A percentile compares a stretch with the other conserved stretches of the same genome.
Conservation (phyloP, 2,329 filamentous ascomycete genomes). For the Teratosphaeria gauchensis region DNA sequence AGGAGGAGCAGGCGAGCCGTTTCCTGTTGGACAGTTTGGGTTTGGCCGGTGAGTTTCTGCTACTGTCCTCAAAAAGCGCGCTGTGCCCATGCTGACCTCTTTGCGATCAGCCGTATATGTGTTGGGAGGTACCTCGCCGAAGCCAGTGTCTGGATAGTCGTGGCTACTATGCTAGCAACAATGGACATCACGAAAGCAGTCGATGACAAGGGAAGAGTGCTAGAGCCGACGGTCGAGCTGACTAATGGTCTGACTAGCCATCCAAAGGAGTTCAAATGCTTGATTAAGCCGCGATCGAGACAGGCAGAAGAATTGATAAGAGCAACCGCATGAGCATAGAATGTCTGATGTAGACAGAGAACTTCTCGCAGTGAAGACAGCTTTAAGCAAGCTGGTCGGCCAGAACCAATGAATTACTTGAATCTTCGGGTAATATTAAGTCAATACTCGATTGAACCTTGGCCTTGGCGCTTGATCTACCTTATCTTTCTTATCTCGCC, state of each 20-base stretch:
- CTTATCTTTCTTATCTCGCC: not conserved
- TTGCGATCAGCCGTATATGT: not conserved
- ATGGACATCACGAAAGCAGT: slow-evolving; percentile 27
- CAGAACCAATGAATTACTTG: not conserved
- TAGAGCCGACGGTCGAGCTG: slow-evolving; percentile 22
- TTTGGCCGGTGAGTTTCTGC: not conserved
- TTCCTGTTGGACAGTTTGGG: slow-evolving; percentile 30
- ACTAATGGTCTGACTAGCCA: slow-evolving; percentile 6
- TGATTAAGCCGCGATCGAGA: slow-evolving; percentile 1
- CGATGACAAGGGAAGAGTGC: slow-evolving; percentile 28
- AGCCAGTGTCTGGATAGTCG: slow-evolving; percentile 33
- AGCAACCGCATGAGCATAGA: not conserved
- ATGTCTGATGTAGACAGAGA: not conserved
- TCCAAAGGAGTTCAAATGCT: slow-evolving; percentile 2
- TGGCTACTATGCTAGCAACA: slow-evolving; percentile 33
- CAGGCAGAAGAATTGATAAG: slow-evolving; percentile 1
- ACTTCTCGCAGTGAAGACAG: not conserved
- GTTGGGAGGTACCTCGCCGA: slow-evolving; percentile 9
- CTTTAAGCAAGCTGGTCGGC: not conserved
- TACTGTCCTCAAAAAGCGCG: not conserved
- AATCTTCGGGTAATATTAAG: not conserved
- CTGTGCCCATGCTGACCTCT: not conserved
- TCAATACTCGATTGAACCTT: not conserved
- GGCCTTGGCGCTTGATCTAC: not conserved
- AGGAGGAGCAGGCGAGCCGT: slow-evolving; percentile 34